Base-by-base conservation (phyloP, 2,329 filamentous ascomycete species). In the Aphanoascus verrucosus region DNA sequence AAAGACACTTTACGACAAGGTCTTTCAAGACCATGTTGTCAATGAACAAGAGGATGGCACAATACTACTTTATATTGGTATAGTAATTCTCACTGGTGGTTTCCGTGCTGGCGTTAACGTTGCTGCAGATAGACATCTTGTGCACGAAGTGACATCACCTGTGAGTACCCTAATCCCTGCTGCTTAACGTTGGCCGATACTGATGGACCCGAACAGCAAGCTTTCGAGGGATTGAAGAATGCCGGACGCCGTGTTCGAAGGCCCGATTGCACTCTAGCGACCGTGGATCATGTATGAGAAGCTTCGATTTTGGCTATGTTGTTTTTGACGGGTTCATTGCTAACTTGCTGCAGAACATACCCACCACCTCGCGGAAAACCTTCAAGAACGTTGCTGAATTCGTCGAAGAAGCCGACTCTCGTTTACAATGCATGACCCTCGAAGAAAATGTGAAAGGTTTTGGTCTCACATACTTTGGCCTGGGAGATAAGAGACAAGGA, bases 391-490 rank as follows among this genome's bases (percentile, higher is more conserved):
- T 94, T 67, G 86, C 83, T 63, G 85, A 86, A 61, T 98, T 98
- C 71, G 91, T 97, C 70, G 82, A 95, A 66, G 90, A 97, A 74
- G 85, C 87, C 60, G 93, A 97, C 71, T 96, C 90, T 57, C 82
- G 90, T 65, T 80, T 87, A 60, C 93, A 98, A 79, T 96, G 90
- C 72, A 83, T 90, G 65, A 97, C 93, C 40, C 83, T 98, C 58
- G 93, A 98, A 75, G 85, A 96, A 64, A 98, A 98, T 64, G 91
- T 98, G 64, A 93, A 91, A 74, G 87, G 91, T 60, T 97, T 96
- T 68, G 89, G 88, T 65, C 79, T 98, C 65, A 96, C 90, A 69
- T 97, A 96, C 74, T 98, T 98, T 67, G 93, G 93, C 57, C 83
- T 98, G 59, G 87, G 85, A 62, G 91, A 97, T 73, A 94, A 93